Conservation (phyloP, 169 alveolate species). For the Pseudocohnilembus persalinus region DNA sequence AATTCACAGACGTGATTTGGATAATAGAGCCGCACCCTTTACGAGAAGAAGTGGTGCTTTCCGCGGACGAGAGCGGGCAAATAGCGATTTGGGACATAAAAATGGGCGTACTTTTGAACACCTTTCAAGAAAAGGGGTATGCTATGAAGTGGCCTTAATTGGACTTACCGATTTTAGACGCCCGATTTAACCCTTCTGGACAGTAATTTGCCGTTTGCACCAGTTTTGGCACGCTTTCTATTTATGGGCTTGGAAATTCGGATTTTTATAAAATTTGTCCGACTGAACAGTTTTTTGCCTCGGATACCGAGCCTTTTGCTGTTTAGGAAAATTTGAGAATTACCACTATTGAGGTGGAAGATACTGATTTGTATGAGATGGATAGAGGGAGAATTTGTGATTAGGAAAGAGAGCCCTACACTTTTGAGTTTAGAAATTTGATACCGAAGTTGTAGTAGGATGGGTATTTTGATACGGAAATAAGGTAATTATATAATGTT, state of each 20-base stretch:
- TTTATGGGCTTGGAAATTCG: constrained; percentile 22
- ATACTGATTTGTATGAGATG: not conserved
- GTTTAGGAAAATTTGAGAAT: not conserved
- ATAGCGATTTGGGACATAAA: constrained; percentile 16
- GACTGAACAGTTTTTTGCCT: constrained; percentile 30
- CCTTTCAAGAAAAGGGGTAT: constrained; percentile 37
- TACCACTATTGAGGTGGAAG: not conserved
- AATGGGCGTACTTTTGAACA: constrained; percentile 3
- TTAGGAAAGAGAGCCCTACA: not conserved
- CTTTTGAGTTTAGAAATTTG: not conserved
- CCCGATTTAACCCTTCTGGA: constrained; percentile 32
- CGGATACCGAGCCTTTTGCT: constrained; percentile 13
- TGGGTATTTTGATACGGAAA: not conserved
- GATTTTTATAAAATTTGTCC: constrained; percentile 27
- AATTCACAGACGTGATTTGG: not conserved
- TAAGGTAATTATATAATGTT: not conserved
- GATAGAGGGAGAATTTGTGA: not conserved
- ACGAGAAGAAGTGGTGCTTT: constrained; percentile 17
- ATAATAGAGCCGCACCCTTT: not conserved
- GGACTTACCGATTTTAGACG: constrained; percentile 38
- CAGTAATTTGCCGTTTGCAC: constrained; percentile 19
- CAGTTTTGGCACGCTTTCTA: constrained; percentile 32
- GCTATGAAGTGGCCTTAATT: constrained; percentile 28
- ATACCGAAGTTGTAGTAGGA: not conserved
- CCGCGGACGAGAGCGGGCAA: constrained; percentile 29